Evolutionary conservation across 1,284 basidiomycete species (phyloP).

Genomic region (Stygiomarasmius scandens): DNA sequence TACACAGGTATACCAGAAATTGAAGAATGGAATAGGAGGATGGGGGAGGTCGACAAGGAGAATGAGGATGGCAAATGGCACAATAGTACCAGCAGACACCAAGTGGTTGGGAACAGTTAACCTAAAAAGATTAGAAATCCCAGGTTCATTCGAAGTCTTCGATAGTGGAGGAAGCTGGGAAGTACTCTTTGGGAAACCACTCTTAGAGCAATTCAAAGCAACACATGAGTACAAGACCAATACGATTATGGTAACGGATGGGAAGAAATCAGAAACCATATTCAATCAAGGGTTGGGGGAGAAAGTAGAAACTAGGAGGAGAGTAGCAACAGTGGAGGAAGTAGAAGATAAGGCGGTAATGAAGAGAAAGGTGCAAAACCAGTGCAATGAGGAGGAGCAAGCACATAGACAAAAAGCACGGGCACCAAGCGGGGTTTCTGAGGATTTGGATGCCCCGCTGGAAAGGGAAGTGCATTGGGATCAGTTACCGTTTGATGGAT

Average conservation of each 20-base stretch:
- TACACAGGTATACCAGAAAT: constrained; percentile 17
- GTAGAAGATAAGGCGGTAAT: background rate
- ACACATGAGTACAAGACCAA: constrained; percentile 30
- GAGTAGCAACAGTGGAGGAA: background rate
- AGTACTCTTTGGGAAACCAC: constrained; percentile 34
- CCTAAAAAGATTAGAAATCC: constrained; percentile 14
- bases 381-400: background rate
- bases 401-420: background rate
- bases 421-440: too few relatives aligned
- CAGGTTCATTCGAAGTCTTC: constrained; percentile 34
- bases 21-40: constrained; percentile 16
- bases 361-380: background rate
- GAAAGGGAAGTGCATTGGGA: too few relatives aligned
- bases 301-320: background rate
- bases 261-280: too few relatives aligned
- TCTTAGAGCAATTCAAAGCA: constrained; percentile 25
- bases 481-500: too few relatives aligned
- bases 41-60: constrained; percentile 18
- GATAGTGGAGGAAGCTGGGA: constrained; percentile 32
- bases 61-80: constrained; percentile 33
- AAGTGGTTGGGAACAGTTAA: constrained; percentile 28
- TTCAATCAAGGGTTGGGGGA: constrained; percentile 6
- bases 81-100: constrained; percentile 24
- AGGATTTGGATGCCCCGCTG: too few relatives aligned
- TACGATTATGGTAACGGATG: constrained; percentile 8